These are phyloP conservation scores for Russula ochroleuca DNA, from an alignment of 768 basidiomycete genomes.

Conservation along the genomic window DNA sequence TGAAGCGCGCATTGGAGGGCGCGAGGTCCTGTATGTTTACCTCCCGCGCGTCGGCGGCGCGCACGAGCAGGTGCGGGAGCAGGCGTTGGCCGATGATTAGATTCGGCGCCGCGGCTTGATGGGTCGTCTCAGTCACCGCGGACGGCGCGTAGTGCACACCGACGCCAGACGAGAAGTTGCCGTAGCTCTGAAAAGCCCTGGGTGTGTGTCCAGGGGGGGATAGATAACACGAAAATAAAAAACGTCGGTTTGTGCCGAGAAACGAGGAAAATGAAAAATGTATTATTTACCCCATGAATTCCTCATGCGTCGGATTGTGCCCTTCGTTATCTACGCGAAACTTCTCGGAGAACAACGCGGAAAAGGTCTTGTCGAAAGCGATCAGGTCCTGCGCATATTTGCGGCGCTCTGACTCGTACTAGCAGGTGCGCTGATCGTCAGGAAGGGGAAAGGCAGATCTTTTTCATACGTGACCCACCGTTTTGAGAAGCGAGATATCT, in stretches of 20 bases:
- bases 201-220: neutral
- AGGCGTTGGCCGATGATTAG: slow-evolving; percentile 50
- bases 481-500: slow-evolving; percentile 43
- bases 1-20: slow-evolving; percentile 46
- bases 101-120: slow-evolving; percentile 39
- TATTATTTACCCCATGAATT: slow-evolving; percentile 46
- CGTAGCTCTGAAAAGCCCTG: slow-evolving; percentile 45
- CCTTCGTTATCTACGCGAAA: slow-evolving; percentile 38
- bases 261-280: neutral
- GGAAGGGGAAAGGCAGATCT: neutral
- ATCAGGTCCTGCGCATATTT: slow-evolving; percentile 54
- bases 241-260: neutral
- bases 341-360: slow-evolving; percentile 52
- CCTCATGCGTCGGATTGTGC: slow-evolving; percentile 47
- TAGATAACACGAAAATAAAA: neutral
- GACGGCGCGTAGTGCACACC: slow-evolving; percentile 49
- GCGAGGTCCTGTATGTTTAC: slow-evolving; percentile 49
- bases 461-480: slow-evolving; percentile 34
- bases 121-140: slow-evolving; percentile 33
- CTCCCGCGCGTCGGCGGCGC: slow-evolving; percentile 45
- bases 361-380: slow-evolving; percentile 49
- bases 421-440: neutral
- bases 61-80: slow-evolving; percentile 44
- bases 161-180: slow-evolving; percentile 46
- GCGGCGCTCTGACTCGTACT: slow-evolving; percentile 53